A percentile compares a stretch with the other conserved stretches of the same genome.
Evolutionary conservation across 345 rosid genomes (phyloP).

Genomic region (Hypericum androsaemum): DNA sequence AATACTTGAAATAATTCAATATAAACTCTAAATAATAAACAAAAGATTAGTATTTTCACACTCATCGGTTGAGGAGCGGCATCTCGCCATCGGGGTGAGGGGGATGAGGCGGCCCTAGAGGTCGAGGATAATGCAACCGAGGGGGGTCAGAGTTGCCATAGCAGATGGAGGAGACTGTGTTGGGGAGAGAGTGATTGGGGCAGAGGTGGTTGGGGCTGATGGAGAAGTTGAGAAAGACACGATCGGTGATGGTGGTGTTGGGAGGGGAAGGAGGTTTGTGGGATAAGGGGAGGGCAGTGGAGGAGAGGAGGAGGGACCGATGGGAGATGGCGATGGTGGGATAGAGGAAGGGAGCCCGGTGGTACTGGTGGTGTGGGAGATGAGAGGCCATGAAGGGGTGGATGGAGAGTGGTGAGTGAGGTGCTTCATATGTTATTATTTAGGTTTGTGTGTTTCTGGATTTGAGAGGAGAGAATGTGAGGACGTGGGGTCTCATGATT

Average conservation of each 20-base stretch:
- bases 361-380: too few species aligned
- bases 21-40: too few species aligned
- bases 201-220: constrained; percentile 67
- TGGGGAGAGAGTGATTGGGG: constrained; percentile 38
- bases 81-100: too few species aligned
- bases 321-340: constrained; percentile 20
- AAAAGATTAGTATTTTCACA: too few species aligned
- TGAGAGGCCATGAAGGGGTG: constrained; percentile 16
- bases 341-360: constrained; percentile 26
- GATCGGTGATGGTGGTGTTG: constrained; percentile 81
- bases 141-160: constrained; percentile 36
- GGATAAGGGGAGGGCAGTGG: constrained; percentile 14
- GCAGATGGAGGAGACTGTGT: constrained; percentile 41
- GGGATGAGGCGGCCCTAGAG: constrained; percentile 72
- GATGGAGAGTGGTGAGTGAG: constrained; percentile 32
- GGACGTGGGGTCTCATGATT: constrained; percentile 3
- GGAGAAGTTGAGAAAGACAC: constrained; percentile 81
- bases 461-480: constrained; percentile 13
- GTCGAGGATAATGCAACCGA: constrained; percentile 75
- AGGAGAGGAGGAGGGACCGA: constrained; percentile 9
- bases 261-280: too few species aligned
- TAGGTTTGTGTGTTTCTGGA: constrained; percentile 9
- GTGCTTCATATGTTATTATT: constrained; percentile 18
- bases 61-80: too few species aligned
- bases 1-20: too few species aligned